phyloP scores from a whole-genome alignment of 2,329 filamentous ascomycete species.

The Exophiala viscosa region DNA sequence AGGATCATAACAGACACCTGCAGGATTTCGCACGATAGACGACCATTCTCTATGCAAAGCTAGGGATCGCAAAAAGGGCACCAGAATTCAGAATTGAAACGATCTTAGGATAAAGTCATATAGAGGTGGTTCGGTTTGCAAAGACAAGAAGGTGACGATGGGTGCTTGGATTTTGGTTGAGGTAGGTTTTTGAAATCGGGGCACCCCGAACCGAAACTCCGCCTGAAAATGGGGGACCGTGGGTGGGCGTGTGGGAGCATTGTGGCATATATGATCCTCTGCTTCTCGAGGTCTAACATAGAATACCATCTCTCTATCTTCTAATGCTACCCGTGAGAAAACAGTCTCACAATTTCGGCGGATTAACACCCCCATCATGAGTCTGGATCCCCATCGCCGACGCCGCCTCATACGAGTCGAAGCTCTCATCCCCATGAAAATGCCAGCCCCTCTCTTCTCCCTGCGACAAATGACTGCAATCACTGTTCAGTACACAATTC shows the following conservation, averaged over 20 bases:
- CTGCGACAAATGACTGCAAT: slow-evolving; percentile 74
- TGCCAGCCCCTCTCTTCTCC: slow-evolving; percentile 83
- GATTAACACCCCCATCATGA: slow-evolving; percentile 11
- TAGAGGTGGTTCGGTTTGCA: neutral
- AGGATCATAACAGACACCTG: neutral
- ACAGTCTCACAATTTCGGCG: slow-evolving; percentile 12
- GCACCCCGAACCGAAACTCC: too few relatives aligned
- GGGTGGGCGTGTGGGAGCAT: too few relatives aligned
- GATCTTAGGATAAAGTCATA: too few relatives aligned
- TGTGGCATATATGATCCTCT: too few relatives aligned
- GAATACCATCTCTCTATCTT: neutral
- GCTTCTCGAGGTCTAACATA: neutral
- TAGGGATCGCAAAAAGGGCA: neutral
- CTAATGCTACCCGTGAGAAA: too few relatives aligned
- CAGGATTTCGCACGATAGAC: neutral
- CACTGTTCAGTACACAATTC: slow-evolving; percentile 74
- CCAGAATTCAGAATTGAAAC: too few relatives aligned
- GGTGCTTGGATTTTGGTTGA: too few relatives aligned
- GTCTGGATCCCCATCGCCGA: slow-evolving; percentile 31
- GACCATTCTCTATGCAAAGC: slow-evolving; percentile 3
- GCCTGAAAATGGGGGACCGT: too few relatives aligned
- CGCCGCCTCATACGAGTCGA: slow-evolving; percentile 34
- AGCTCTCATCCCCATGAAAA: slow-evolving; percentile 46
- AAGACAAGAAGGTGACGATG: neutral
- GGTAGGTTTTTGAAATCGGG: too few relatives aligned